Base-by-base conservation (phyloP, 805 yeast species). In the Saitoella complicata region DNA sequence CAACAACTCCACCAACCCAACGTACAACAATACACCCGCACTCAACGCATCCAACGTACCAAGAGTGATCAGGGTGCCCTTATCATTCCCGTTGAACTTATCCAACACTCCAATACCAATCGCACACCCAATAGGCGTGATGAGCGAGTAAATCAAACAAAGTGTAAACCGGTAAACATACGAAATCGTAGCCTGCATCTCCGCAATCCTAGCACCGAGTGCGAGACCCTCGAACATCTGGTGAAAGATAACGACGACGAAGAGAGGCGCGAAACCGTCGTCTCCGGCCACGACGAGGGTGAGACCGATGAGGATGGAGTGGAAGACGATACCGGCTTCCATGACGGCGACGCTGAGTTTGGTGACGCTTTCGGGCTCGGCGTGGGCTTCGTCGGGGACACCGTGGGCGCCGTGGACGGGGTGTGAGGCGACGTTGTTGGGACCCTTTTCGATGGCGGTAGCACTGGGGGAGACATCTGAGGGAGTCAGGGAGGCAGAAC, bases 201-300 rank as follows among this genome's bases (percentile, higher is more conserved):
- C 69, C 1, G 85, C 80, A 35, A 80, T 67, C 60, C 94, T 73
- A 6, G 88, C 71, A 29, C 94, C 94, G 51, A 84, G 66, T 47
- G 94, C 94, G 41, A 84, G 67, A 42, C 94, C 94, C 63, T 83
- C 94, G 56, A 83, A 83, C 67, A 77, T 68, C 61, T 83, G 94
- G 58, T 84, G 88, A 69, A 80, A 80, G 5, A 77, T 73, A 37
- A 74, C 50, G 6, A 80, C 88, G 42, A 76, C 65, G 55, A 76
- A 80, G 40, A 80, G 64, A 5, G 81, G 69, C 39, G 62, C 66
- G 57, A 78, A 80, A 55, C 78, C 81, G 7, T 86, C 68, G 75
- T 73, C 76, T 39, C 78, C 80, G 7, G 77, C 58, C 13, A 75
- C 72, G 6, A 82, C 82, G 49, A 80, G 63, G 5, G 80, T 69